These are phyloP conservation scores for Cokeromyces recurvatus DNA, from an alignment of 371 early-diverging fungal species.

Conservation along the genomic window DNA sequence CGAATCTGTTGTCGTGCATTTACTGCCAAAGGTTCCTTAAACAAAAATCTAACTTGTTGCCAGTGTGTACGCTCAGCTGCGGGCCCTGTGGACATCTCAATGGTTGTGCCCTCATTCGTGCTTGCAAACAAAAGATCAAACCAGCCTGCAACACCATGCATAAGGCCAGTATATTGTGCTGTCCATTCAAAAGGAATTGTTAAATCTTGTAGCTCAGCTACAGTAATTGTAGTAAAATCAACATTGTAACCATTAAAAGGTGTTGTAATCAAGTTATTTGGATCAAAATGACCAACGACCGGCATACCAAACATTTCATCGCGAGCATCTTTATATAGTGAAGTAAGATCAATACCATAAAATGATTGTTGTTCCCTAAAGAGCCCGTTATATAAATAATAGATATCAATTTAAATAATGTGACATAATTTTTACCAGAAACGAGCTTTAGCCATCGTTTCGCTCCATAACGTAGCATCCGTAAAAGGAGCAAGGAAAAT, in stretches of 20 bases:
- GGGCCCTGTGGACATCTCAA: slow-evolving; percentile 82
- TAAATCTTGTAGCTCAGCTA: slow-evolving; percentile 75
- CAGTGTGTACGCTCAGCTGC: slow-evolving; percentile 90
- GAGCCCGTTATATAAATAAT: no score
- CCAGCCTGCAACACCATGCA: slow-evolving; percentile 98
- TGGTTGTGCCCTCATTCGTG: slow-evolving; percentile 24
- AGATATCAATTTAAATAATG: background rate
- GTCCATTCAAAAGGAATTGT: slow-evolving; percentile 83
- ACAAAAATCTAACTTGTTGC: slow-evolving; percentile 95
- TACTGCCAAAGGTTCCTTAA: slow-evolving; percentile 92
- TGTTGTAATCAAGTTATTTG: slow-evolving; percentile 72
- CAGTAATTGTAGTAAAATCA: slow-evolving; percentile 81
- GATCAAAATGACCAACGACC: slow-evolving; percentile 93
- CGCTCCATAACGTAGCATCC: slow-evolving; percentile 80
- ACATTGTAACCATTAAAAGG: slow-evolving; percentile 57
- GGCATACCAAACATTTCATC: slow-evolving; percentile 89
- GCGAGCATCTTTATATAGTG: slow-evolving; percentile 76
- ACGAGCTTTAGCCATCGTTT: slow-evolving; percentile 89
- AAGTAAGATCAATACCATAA: slow-evolving; percentile 90
- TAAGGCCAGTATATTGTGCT: slow-evolving; percentile 80
- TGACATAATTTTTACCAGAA: slow-evolving; percentile 69
- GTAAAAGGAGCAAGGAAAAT: slow-evolving; percentile 89
- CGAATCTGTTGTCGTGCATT: slow-evolving; percentile 82
- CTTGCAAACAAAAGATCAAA: slow-evolving; percentile 82
- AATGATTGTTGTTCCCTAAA: slow-evolving; percentile 75